These are phyloP conservation scores for Coniochaeta sp. DNA, from an alignment of 2,329 filamentous ascomycete genomes.

Conservation along the genomic window DNA sequence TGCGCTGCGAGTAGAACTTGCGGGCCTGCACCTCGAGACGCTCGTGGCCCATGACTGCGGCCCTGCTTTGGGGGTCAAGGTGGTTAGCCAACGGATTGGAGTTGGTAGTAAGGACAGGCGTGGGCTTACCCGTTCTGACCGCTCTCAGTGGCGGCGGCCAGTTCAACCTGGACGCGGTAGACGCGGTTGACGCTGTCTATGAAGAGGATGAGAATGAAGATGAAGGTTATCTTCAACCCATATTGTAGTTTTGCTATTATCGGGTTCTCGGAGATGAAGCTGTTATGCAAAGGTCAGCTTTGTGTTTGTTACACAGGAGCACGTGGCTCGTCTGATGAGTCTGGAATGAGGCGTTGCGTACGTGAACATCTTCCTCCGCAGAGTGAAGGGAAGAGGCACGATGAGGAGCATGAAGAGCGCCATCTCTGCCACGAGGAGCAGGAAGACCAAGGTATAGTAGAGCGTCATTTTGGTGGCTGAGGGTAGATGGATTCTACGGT, in stretches of 20 bases:
- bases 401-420: conserved; percentile 71
- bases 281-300: conserved; percentile 28
- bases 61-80: conserved; percentile 21
- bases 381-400: conserved; percentile 79
- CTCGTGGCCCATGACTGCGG: conserved; percentile 79
- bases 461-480: conserved; percentile 44
- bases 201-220: conserved; percentile 98
- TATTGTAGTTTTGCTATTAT: conserved; percentile 90
- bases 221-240: conserved; percentile 97
- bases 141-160: conserved; percentile 61
- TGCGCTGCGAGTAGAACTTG: conserved; percentile 99
- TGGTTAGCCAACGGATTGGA: not conserved
- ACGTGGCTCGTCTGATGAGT: not conserved
- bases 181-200: conserved; percentile 93
- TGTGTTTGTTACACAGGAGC: not conserved
- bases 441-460: conserved; percentile 61
- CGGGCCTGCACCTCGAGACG: conserved; percentile 97
- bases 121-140: conserved; percentile 39
- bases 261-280: conserved; percentile 88
- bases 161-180: conserved; percentile 90
- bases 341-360: conserved; percentile 25
- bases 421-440: conserved; percentile 80
- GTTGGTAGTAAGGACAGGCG: not conserved
- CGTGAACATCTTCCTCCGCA: conserved; percentile 80
- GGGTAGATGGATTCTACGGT: not conserved